Base-by-base conservation (phyloP, 2,329 filamentous ascomycete genomes). In the Stachybotrys elegans region DNA sequence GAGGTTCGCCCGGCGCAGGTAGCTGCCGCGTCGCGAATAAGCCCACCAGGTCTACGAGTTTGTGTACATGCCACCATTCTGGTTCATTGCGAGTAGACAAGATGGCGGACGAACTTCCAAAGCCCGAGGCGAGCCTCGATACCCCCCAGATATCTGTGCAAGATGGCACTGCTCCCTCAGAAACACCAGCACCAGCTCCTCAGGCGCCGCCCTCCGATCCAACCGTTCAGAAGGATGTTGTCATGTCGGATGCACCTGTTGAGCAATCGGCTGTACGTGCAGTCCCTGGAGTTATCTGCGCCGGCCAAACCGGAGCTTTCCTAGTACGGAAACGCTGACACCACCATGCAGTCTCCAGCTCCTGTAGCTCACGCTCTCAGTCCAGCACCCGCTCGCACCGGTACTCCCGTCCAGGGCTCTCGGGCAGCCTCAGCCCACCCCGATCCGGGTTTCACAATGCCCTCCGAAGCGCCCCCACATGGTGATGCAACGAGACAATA, bases 401-500 rank as follows among this genome's bases (percentile, higher is more conserved):
- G 71, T 47, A 81, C 78, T 14, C 75, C 70, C 50, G 66, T 68
- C 43, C 62, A 67, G 46, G 65, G 68, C 49, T 81, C 78, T 27
- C 70, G 79, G 52, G 76, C 79, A 9, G 69, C 75, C 7, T 82
- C 78, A 22, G 73, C 69, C 38, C 76, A 80, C 47, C 77, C 78
- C 4, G 78, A 82, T 48, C 51, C 70, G 5, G 62, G 64, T 21
- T 71, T 70, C 51, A 64, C 68, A n/a, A 75, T 84, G 61, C 81
- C 81, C 2, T 64, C 73, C 12, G 76, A 84, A 56, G 75, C 81
- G 13, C 72, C 78, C 2, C 65, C 75, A 2, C 82, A 88, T 56
- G 84, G 85, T 38, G 85, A 84, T 19, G 80, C 83, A 1, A 80
- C 81, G 5, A 76, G 86, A 36, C 76, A 79, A 55, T 90, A 88